Base-by-base conservation (phyloP, 768 basidiomycete genomes). In the Mycena metata region DNA sequence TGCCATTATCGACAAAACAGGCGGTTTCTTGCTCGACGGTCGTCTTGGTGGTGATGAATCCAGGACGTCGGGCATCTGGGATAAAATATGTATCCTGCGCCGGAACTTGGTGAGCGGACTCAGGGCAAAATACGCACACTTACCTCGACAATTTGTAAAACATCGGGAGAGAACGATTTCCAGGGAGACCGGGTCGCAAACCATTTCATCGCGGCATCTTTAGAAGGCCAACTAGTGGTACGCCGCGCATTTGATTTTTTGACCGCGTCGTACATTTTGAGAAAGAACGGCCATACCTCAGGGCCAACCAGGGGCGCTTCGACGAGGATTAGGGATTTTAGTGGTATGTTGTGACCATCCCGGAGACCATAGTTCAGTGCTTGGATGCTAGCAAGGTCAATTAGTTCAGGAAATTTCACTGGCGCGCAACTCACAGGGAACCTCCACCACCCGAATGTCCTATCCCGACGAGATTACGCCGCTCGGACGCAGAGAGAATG, bases 11-110 rank as follows among this genome's bases (percentile, higher is more conserved):
- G 15, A 73, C 45, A 21, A 72, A 74, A 36, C 58, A 61, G 6
- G 72, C 72, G 1, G 67, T 74, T 63, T 74, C 74, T 43, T 74
- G 72, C 57, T 74, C 69, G 30, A 73, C 59, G 12, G 62, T 73
- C 23, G 74, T 75, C 65, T 75, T 75, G 13, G 68, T 75, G 15
- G 72, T 69, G n/a, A 75, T 47, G 24, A 47, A 67, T 17, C 62
- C 58, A 17, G 62, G 63, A 35, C 51, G 43, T 13, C 43, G 36
- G 11, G 43, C 33, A 59, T 69, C 62, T 56, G 62, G 58, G 16
- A 69, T 60, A 24, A 69, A 60, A 21, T 64, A 64, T 7, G 67
- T 69, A 23, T 64, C 62, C 68, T 60, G 23, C 8, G 30, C 6
- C 30, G 30, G 3, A 30, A 30, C 30, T 30, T 30, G 30, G 30